Base-by-base conservation (phyloP, 2,329 filamentous ascomycete genomes). In the Alternaria arborescens region DNA sequence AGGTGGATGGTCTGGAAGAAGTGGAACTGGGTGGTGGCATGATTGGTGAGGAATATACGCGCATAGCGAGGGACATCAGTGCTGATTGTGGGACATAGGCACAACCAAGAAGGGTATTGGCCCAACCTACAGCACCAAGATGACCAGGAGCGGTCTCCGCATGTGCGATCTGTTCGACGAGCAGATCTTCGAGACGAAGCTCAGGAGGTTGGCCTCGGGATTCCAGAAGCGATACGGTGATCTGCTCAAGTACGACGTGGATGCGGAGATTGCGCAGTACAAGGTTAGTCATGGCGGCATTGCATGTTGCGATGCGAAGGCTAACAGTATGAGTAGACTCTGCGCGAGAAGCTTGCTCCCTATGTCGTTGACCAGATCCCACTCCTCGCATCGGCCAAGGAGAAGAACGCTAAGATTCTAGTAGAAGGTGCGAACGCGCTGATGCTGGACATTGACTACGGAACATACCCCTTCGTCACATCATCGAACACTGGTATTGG, bases 201-300 rank as follows among this genome's bases (percentile, higher is more conserved):
- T 93, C 43, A 83, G 88, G 41, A 79, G 82, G 24, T 79, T 93
- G 48, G 89, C 85, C 8, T 68, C 78, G 6, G 87, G 86, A n/a
- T 91, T 86, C 79, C 84, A 87, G 81, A 88, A 89, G 80, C 83
- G 89, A 52, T 93, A 88, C 69, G 90, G 90, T 8, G 86, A 90
- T 66, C 78, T 91, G 26, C 78, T 90, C 55, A 75, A 87, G 74
- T 89, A 89, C 71, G 88, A 93, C 63, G 84, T 89, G 7, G 89
- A 93, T 67, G 87, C 88, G 34, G 91, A 93, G 80, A 85, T 93
- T 65, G 77, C 75, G 18, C 81, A 82, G 41, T 91, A 89, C 79
- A 83, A 86, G 73, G 83, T 84, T 75, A 34, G 71, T 54, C 26
- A 18, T 6, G 24, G 26, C 7, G 40, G 20, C 28, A 8, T 28